phyloP scores from a whole-genome alignment of 1,284 basidiomycete species.

The Leccinum brunneo-olivaceum region DNA sequence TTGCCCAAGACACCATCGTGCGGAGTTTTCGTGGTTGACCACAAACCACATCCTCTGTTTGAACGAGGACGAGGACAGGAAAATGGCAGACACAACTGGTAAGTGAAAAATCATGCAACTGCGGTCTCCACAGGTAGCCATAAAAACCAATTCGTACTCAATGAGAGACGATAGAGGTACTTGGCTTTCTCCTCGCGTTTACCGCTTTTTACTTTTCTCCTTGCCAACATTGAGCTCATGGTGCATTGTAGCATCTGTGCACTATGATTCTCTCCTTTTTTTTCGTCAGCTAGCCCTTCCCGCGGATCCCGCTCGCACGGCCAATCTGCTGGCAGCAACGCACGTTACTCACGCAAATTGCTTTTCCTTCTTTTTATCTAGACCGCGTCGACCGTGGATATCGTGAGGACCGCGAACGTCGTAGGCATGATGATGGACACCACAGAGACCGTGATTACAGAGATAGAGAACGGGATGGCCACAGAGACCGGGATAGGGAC shows the following conservation, averaged over 20 bases:
- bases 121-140: constrained; percentile 27
- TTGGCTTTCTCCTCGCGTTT: constrained; percentile 22
- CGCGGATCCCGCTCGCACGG: constrained; percentile 32
- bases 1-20: background rate
- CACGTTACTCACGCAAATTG: constrained; percentile 43
- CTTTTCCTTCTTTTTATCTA: constrained; percentile 39
- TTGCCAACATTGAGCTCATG: constrained; percentile 46
- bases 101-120: constrained; percentile 16
- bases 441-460: constrained; percentile 42
- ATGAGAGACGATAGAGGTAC: constrained; percentile 32
- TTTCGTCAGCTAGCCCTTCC: constrained; percentile 55
- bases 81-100: constrained; percentile 40
- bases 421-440: constrained; percentile 48
- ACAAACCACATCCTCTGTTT: constrained; percentile 19
- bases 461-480: constrained; percentile 37
- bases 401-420: constrained; percentile 48
- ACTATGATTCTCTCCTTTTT: constrained; percentile 45
- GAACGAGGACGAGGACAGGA: constrained; percentile 4
- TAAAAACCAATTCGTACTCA: constrained; percentile 27
- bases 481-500: constrained; percentile 36
- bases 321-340: constrained; percentile 36
- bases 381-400: constrained; percentile 43
- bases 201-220: constrained; percentile 19
- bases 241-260: constrained; percentile 50
- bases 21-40: constrained; percentile 23